Evolutionary conservation across 1,284 basidiomycete species (phyloP).

Genomic region (Malassezia restricta): DNA sequence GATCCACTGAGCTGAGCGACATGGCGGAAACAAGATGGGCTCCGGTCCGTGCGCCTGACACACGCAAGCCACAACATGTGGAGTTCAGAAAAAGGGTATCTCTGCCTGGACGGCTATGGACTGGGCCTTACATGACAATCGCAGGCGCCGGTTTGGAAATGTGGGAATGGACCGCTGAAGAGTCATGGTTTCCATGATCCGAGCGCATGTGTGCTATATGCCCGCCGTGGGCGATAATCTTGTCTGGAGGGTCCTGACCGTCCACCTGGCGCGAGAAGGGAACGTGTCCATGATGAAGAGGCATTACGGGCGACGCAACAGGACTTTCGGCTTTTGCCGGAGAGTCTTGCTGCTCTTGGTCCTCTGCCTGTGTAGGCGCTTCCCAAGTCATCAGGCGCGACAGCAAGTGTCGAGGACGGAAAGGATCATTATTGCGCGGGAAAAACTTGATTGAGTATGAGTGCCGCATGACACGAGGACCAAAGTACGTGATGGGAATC

Average conservation of each 20-base stretch:
- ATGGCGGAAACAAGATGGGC: neutral
- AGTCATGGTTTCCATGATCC: too few relatives aligned
- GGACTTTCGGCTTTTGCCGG: neutral
- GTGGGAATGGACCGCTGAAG: too few relatives aligned
- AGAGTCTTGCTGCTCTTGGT: neutral
- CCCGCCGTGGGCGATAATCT: too few relatives aligned
- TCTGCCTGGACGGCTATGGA: too few relatives aligned
- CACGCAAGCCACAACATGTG: too few relatives aligned
- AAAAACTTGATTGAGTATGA: neutral
- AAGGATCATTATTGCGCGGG: neutral
- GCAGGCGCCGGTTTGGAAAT: too few relatives aligned
- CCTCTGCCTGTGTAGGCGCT: neutral
- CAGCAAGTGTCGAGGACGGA: neutral
- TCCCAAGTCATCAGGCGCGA: neutral
- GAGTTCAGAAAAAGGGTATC: too few relatives aligned
- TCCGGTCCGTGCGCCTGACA: neutral
- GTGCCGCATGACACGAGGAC: constrained; percentile 17
- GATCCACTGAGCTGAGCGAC: neutral
- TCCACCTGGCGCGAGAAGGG: neutral
- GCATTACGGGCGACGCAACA: neutral
- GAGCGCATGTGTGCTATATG: too few relatives aligned
- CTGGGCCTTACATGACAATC: too few relatives aligned
- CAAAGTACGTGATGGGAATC: constrained; percentile 39
- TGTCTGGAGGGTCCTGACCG: neutral
- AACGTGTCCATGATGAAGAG: neutral